Evolutionary conservation across 768 basidiomycete species (phyloP), one percentile per base, ranked within the genome.

Genomic region (Clitopilus hobsonii): DNA sequence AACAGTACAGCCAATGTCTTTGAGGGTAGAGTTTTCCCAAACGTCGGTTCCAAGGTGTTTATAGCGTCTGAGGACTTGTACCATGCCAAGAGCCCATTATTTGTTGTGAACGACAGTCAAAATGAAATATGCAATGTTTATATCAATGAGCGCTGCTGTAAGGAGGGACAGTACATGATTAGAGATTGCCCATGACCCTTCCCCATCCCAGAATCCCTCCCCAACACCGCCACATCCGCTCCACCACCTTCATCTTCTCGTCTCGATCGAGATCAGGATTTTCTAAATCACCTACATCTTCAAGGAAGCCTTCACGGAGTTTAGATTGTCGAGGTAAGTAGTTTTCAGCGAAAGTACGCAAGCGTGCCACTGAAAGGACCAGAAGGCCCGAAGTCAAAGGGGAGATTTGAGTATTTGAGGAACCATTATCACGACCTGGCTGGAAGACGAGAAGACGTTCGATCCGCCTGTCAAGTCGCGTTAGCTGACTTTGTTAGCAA

Each of bases 161-260:
- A 30, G 28, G 47, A 25, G n/a, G 8, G 29, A 49, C 8, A 49
- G 48, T 27, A 49, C n/a, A 22, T 18, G 50, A 38, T 49, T 23
- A 49, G 22, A 48, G 36, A 7, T 57, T 55, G 29, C 60, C 60
- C 5, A 49, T 59, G 60, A 29, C 41, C 41, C 49, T 56, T n/a
- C 64, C 71, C 89, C 85, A 94, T 18, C 81, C 85, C 18, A 90
- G 74, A n/a, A 75, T 71, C 6, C 61, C 69, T 0, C 88, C 88
- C 92, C 93, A 98, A 54, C 83, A 84, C 61, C 88, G 82, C 91
- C 94, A 93, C 84, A 96, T 93, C 65, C 91, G 72, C 49, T 93
- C 84, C 4, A 96, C 74, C 1, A 94, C 87, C 47, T 77, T 71
- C 65, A 91, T 65, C 71, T 95, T 94, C 63, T 90, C 90, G 48